Base-by-base conservation (phyloP, 1,284 basidiomycete genomes). In the Heterobasidion parviporum region DNA sequence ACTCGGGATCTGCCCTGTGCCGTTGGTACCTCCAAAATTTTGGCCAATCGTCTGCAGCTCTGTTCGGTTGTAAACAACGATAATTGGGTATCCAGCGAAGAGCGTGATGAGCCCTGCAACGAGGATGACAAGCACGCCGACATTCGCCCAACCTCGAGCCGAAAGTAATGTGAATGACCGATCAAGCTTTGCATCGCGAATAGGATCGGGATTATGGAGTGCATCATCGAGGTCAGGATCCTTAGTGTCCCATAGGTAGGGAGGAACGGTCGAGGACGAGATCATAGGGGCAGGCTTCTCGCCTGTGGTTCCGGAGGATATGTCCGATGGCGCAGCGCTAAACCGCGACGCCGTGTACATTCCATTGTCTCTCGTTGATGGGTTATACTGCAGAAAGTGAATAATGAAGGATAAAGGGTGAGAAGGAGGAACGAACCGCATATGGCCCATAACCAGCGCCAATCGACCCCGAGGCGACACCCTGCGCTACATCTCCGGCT, bases 1-100 rank as follows among this genome's bases (percentile, higher is more conserved):
- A 20, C 51, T 8, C 2, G 60, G 86, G 53, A 89, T 80, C 68
- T 90, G 88, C 1, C 88, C 87, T 1, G 83, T 75, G 15, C 65
- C 78, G 62, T 94, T 85, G 60, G 71, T 77, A 6, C 88, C 89
- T 15, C 91, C 91, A 18, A 92, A 73, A 64, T 92, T 92, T 7
- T 32, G 16, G 9, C 85, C 86, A 32, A 64, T 65, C 14, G 69
- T 68, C 61, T 60, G 54, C 38, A 48, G 57, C 45, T 15, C 55
- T 32, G 51, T 64, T 53, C 70, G 66, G 55, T 70, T 72, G 62
- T 73, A 81, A 60, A 76, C 78, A 48, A 75, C 74, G 60, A 92
- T 79, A 65, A 94, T 83, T 1, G 92, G 93, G 65, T 91, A 94
- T 41, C 87, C 89, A 26, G 83, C 81, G 65, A 92, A 91, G 35